Evolutionary conservation across 1,284 basidiomycete species (phyloP).

Genomic region (Naganishia sp.): DNA sequence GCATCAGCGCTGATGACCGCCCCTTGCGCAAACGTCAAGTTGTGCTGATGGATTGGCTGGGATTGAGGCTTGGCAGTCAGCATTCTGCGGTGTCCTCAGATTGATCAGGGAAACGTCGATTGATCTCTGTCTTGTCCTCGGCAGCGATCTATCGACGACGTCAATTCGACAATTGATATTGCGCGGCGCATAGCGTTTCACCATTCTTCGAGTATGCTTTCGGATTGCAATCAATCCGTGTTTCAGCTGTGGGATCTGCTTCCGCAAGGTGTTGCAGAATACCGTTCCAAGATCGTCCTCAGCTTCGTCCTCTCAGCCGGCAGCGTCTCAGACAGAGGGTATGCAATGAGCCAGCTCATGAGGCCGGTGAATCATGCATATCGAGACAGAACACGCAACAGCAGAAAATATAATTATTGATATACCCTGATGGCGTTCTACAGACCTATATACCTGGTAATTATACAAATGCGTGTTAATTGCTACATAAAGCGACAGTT

Average conservation of each 20-base stretch:
- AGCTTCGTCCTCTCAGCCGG: no score
- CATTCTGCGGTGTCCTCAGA: neutral
- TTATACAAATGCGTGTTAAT: conserved; percentile 26
- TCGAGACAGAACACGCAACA: neutral
- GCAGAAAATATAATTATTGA: conserved; percentile 1
- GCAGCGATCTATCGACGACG: no score
- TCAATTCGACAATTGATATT: no score
- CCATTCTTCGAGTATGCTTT: no score
- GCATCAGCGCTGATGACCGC: conserved; percentile 84
- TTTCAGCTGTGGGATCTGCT: neutral
- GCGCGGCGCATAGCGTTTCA: no score
- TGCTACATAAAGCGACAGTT: conserved; percentile 18
- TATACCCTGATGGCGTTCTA: neutral
- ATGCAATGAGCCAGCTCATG: no score
- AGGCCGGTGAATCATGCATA: no score
- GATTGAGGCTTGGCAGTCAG: conserved; percentile 9
- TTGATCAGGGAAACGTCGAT: neutral
- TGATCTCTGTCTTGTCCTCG: no score
- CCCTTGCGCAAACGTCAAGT: conserved; percentile 7
- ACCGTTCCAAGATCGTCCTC: neutral
- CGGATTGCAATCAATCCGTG: neutral
- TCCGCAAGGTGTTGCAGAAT: neutral
- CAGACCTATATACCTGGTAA: conserved; percentile 5
- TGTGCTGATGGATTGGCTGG: conserved; percentile 13
- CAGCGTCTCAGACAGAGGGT: no score